Evolutionary conservation across 495 filamentous ascomycete genomes (phyloP).

Genomic region (Hypoxylon perforatum): DNA sequence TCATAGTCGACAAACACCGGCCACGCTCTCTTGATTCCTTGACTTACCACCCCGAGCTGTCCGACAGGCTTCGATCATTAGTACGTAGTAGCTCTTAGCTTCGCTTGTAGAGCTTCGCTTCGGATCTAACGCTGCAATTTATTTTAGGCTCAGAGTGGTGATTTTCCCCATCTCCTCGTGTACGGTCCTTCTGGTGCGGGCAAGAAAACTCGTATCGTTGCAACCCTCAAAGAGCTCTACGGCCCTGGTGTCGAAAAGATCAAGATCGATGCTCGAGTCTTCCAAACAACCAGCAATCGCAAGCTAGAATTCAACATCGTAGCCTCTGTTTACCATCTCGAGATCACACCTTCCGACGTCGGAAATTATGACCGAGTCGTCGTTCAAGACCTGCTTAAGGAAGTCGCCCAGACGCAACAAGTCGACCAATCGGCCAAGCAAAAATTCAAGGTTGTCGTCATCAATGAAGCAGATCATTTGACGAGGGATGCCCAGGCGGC

Average conservation of each 20-base stretch:
- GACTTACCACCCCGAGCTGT: conserved; percentile 89
- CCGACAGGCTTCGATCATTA: conserved; percentile 84
- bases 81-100: conserved; percentile 65
- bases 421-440: conserved; percentile 90
- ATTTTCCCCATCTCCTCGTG: conserved; percentile 96
- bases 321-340: conserved; percentile 92
- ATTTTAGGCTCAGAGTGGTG: conserved; percentile 87
- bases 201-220: conserved; percentile 96
- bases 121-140: conserved; percentile 26
- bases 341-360: conserved; percentile 98
- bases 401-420: conserved; percentile 98
- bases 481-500: conserved; percentile 96
- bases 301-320: conserved; percentile 99
- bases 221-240: conserved; percentile 91
- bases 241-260: conserved; percentile 95
- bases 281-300: conserved; percentile 93
- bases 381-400: conserved; percentile 93
- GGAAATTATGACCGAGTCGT: conserved; percentile 96
- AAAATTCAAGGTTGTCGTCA: conserved; percentile 96
- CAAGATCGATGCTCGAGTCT: conserved; percentile 94
- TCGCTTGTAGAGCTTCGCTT: background rate
- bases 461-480: conserved; percentile 98
- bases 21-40: conserved; percentile 89
- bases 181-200: conserved; percentile 97
- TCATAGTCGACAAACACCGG: conserved; percentile 94